Conservation (phyloP, 1,139 yeast genomes). For the Debaryomyces nepalensis region DNA sequence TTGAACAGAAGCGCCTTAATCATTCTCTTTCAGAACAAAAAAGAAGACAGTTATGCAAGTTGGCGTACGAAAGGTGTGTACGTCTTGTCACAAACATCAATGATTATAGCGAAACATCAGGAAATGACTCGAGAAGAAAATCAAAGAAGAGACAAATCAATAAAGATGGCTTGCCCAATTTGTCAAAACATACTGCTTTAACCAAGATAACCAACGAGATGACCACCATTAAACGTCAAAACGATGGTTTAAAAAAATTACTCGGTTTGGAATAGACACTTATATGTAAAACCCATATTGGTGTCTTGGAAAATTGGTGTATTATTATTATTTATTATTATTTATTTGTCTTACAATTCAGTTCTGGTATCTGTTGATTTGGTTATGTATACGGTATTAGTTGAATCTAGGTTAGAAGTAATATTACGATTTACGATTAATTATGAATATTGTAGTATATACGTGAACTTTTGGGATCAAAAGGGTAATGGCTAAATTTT, state of each 20-base stretch:
- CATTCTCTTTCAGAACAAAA: conserved; percentile 80
- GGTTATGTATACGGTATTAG: conserved; percentile 9
- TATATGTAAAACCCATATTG: not conserved
- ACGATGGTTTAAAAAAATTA: conserved; percentile 36
- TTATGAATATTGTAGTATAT: not conserved
- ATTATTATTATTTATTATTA: not conserved
- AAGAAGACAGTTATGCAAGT: conserved; percentile 72
- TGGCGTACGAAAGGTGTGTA: conserved; percentile 58
- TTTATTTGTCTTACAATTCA: conserved; percentile 2
- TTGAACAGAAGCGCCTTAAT: conserved; percentile 70
- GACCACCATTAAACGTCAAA: conserved; percentile 37
- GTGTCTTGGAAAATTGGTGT: not conserved
- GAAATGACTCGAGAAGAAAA: conserved; percentile 32
- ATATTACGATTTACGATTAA: conserved; percentile 11
- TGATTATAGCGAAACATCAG: conserved; percentile 41
- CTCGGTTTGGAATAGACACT: conserved; percentile 13
- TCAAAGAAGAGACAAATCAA: conserved; percentile 47
- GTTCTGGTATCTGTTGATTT: conserved; percentile 8
- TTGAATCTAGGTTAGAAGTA: conserved; percentile 2
- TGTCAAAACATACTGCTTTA: conserved; percentile 52
- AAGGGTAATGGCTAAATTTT: not conserved
- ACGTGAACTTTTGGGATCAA: not conserved
- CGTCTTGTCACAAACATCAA: conserved; percentile 47
- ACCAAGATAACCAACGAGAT: conserved; percentile 49
- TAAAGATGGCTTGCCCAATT: conserved; percentile 53